These are phyloP conservation scores for Scheffersomyces cryptocercus DNA, from an alignment of 1,139 yeast genomes.

Conservation along the genomic window DNA sequence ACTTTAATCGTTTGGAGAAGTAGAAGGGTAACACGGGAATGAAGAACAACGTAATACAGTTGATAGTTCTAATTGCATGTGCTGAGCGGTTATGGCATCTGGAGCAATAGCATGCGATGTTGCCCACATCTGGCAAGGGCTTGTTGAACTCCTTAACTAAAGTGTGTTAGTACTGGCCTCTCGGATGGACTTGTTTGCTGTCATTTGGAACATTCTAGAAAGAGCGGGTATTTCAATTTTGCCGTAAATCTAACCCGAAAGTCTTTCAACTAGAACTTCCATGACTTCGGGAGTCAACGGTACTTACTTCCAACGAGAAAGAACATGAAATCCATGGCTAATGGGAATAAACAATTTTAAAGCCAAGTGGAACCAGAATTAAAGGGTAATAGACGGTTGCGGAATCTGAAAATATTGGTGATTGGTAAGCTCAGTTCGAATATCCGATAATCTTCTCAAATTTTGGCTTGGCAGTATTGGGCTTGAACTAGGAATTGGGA, in stretches of 20 bases:
- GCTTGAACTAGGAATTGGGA: too few species aligned
- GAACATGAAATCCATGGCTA: conserved; percentile 6
- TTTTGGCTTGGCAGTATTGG: too few species aligned
- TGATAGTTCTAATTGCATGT: conserved; percentile 41
- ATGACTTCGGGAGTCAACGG: not conserved
- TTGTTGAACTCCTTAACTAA: conserved; percentile 17
- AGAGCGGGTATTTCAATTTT: not conserved
- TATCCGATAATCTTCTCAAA: too few species aligned
- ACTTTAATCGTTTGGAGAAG: conserved; percentile 37
- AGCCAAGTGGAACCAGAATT: too few species aligned
- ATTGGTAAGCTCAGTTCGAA: too few species aligned
- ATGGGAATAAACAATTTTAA: not conserved
- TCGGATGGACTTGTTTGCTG: not conserved
- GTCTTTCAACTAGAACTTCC: conserved; percentile 2
- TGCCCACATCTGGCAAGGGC: conserved; percentile 16
- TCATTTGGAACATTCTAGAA: too few species aligned
- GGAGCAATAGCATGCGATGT: conserved; percentile 15
- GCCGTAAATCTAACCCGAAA: not conserved
- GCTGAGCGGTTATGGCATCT: conserved; percentile 50
- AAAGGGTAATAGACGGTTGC: too few species aligned
- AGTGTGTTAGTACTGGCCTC: conserved; percentile 6
- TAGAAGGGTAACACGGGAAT: conserved; percentile 48
- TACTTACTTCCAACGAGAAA: conserved; percentile 9
- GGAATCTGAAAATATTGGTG: too few species aligned
- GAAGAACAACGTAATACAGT: conserved; percentile 46